A percentile compares a stretch with the other conserved stretches of the same genome.
These are phyloP conservation scores for Chrysanthemum lavandulifolium DNA, from an alignment of 129 eudicot species.

Conservation along the genomic window DNA sequence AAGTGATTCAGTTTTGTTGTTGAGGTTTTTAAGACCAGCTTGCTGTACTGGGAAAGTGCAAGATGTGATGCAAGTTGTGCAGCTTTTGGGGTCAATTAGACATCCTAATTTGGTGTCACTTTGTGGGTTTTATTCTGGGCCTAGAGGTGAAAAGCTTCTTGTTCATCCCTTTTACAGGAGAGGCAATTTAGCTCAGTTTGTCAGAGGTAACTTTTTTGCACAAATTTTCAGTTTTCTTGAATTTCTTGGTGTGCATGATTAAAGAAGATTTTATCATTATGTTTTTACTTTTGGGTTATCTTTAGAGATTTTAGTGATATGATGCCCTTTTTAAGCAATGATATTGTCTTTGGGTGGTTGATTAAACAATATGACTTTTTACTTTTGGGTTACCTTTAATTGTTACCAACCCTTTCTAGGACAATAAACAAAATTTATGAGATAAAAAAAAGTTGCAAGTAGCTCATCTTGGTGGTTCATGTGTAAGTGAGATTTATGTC, in stretches of 20 bases:
- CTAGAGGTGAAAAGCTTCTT: slow-evolving; percentile 90
- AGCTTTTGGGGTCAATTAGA: slow-evolving; percentile 66
- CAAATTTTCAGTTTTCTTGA: not conserved
- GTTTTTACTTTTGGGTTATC: slow-evolving; percentile 12
- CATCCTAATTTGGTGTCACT: slow-evolving; percentile 92
- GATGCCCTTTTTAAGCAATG: slow-evolving; percentile 23
- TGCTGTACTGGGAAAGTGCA: slow-evolving; percentile 56
- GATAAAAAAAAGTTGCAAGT: not conserved
- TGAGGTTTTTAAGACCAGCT: slow-evolving; percentile 92
- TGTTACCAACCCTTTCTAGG: too few species aligned
- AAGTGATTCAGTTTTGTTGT: slow-evolving; percentile 47
- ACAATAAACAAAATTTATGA: too few species aligned
- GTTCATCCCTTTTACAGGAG: slow-evolving; percentile 75
- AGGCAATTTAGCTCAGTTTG: slow-evolving; percentile 76
- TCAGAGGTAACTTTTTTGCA: slow-evolving; percentile 52
- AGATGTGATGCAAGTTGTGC: slow-evolving; percentile 56
- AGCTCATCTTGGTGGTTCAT: slow-evolving; percentile 17
- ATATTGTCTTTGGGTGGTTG: not conserved
- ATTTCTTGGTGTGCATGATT: slow-evolving; percentile 19
- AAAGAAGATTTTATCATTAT: not conserved
- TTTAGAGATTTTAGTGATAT: slow-evolving; percentile 10
- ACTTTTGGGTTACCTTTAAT: too few species aligned
- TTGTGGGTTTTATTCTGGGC: slow-evolving; percentile 81
- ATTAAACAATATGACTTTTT: too few species aligned
- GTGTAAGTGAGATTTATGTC: slow-evolving; percentile 17